Conservation (phyloP, 2,329 filamentous ascomycete species). For the Fusarium annulatum region DNA sequence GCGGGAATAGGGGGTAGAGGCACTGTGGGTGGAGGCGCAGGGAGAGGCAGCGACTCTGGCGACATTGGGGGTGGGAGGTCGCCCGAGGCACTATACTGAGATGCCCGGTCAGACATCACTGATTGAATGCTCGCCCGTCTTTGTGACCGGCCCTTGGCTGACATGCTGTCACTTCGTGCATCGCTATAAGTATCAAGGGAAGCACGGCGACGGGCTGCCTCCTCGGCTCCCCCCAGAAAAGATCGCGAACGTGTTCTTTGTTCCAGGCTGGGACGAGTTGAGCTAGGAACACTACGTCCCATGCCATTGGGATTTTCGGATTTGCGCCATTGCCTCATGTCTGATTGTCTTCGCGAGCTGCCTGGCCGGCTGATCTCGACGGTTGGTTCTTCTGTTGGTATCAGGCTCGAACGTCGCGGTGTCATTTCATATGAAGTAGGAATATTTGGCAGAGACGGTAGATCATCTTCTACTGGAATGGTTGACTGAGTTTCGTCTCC, state of each 20-base stretch:
- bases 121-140: slow-evolving; percentile 47
- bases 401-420: slow-evolving; percentile 41
- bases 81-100: slow-evolving; percentile 35
- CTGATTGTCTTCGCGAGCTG: slow-evolving; percentile 48
- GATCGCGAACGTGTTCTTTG: slow-evolving; percentile 40
- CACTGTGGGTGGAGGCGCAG: slow-evolving; percentile 46
- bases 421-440: slow-evolving; percentile 26
- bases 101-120: slow-evolving; percentile 42
- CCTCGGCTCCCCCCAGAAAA: slow-evolving; percentile 27
- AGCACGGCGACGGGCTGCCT: slow-evolving; percentile 45
- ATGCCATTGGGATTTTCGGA: slow-evolving; percentile 25
- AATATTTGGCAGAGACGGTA: slow-evolving; percentile 24
- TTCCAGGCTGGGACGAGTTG: slow-evolving; percentile 23
- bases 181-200: slow-evolving; percentile 48
- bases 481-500: slow-evolving; percentile 36
- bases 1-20: slow-evolving; percentile 49
- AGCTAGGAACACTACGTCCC: slow-evolving; percentile 24
- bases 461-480: slow-evolving; percentile 25
- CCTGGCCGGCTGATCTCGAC: slow-evolving; percentile 30
- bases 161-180: slow-evolving; percentile 37
- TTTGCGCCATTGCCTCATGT: slow-evolving; percentile 47
- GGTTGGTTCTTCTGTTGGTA: slow-evolving; percentile 25
- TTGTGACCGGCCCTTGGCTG: slow-evolving; percentile 34
- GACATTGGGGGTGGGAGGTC: slow-evolving; percentile 43
- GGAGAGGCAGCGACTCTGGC: slow-evolving; percentile 39